A percentile compares a stretch with the other conserved stretches of the same genome.
These are phyloP conservation scores for Tricharina praecox DNA, from an alignment of 495 filamentous ascomycete genomes.

Conservation along the genomic window DNA sequence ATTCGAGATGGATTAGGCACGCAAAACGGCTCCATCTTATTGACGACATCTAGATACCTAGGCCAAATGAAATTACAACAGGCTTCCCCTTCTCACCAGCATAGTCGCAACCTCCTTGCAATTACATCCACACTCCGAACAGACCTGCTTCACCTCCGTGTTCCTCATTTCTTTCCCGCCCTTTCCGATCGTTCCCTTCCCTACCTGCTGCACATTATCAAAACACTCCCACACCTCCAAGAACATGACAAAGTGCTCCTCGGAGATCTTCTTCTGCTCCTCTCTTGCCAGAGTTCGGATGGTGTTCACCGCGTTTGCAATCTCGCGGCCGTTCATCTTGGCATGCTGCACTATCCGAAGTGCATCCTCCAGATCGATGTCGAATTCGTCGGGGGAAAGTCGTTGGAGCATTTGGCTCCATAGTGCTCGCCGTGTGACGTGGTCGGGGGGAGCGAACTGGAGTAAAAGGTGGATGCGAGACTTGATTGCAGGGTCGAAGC, in stretches of 20 bases:
- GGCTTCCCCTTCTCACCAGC: too few relatives aligned
- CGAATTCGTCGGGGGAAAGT: conserved; percentile 2
- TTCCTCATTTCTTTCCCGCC: too few relatives aligned
- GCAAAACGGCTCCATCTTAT: too few relatives aligned
- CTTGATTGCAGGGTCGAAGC: conserved; percentile 37
- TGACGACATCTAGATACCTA: too few relatives aligned
- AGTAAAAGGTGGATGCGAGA: conserved; percentile 35
- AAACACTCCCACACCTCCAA: conserved; percentile 11
- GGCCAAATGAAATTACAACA: too few relatives aligned
- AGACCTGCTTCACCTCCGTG: too few relatives aligned
- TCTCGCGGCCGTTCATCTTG: conserved; percentile 28
- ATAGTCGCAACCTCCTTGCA: too few relatives aligned
- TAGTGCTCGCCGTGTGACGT: background rate
- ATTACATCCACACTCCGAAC: too few relatives aligned
- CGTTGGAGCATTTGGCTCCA: conserved; percentile 6
- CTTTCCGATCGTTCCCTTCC: too few relatives aligned
- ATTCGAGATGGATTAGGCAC: too few relatives aligned
- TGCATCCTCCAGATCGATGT: conserved; percentile 3
- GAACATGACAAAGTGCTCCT: conserved; percentile 25
- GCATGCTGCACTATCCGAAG: background rate
- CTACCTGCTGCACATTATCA: too few relatives aligned
- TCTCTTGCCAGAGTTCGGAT: conserved; percentile 29
- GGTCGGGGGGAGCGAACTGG: conserved; percentile 22
- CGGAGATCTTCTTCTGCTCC: conserved; percentile 12
- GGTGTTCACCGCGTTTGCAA: conserved; percentile 28